A percentile compares a stretch with the other conserved stretches of the same genome.
Conservation (phyloP, 176 grass and related monocot species). For the Avena atlantica region DNA sequence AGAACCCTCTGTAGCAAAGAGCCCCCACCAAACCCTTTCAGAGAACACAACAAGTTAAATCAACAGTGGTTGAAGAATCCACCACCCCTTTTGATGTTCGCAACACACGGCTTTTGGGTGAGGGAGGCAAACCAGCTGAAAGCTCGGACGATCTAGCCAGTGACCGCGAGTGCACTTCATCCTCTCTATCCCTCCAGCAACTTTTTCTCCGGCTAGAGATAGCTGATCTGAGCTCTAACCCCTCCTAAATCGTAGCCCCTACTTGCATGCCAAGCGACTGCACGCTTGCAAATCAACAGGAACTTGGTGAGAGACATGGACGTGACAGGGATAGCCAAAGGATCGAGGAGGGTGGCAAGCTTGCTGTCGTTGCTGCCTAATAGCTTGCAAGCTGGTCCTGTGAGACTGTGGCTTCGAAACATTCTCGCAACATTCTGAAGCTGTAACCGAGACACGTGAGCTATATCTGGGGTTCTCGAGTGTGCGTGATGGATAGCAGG, state of each 20-base stretch:
- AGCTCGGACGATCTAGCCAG: conserved; percentile 20
- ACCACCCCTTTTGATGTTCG: background rate
- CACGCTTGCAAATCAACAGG: conserved; percentile 40
- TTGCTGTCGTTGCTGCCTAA: background rate
- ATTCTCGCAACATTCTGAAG: background rate
- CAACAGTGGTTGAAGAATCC: conserved; percentile 42
- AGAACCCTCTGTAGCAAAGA: background rate
- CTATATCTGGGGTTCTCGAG: background rate
- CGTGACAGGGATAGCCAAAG: background rate
- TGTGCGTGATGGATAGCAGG: conserved; percentile 40
- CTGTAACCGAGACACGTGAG: background rate
- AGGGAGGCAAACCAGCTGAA: background rate
- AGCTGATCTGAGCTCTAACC: no score
- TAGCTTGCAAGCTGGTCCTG: background rate
- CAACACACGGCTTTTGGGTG: conserved; percentile 6
- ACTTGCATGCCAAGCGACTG: conserved; percentile 45
- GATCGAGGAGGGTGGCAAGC: background rate
- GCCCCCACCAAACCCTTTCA: conserved; percentile 11
- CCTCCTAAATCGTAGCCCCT: no score
- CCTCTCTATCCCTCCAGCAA: background rate
- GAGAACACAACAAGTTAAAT: conserved; percentile 36
- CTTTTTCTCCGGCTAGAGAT: no score
- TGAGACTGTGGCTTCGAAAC: conserved; percentile 6
- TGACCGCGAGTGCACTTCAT: background rate
- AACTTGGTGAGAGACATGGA: conserved; percentile 2